phyloP scores from a whole-genome alignment of 305 asterid genomes.

The Fraxinus ornus region DNA sequence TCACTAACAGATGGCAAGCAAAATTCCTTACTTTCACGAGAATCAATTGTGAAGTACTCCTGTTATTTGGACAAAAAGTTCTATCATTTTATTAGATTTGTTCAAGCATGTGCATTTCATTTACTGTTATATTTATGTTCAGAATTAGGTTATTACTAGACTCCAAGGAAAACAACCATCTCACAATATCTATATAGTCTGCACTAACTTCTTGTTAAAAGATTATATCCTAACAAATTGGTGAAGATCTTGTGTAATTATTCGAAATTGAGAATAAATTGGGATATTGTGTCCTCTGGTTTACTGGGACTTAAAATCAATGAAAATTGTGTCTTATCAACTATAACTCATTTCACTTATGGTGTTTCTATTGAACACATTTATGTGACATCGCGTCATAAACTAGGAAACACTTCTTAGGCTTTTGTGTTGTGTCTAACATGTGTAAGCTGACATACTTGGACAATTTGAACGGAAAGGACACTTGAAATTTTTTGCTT shows the following conservation, averaged over 20 bases:
- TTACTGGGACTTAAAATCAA: not conserved
- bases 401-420: not conserved
- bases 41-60: not conserved
- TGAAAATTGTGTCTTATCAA: not conserved
- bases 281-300: not conserved
- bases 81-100: not conserved
- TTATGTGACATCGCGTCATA: not conserved
- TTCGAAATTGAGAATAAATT: not conserved
- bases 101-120: not conserved
- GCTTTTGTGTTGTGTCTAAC: not conserved
- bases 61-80: not conserved
- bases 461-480: not conserved
- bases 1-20: not conserved
- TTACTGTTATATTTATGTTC: not conserved
- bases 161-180: not conserved
- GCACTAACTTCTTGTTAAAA: not conserved
- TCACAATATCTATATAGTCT: not conserved
- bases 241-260: not conserved
- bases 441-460: not conserved
- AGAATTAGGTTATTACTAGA: not conserved
- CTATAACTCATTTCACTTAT: not conserved
- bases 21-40: not conserved
- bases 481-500: not conserved
- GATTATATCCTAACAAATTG: not conserved
- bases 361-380: not conserved